These are phyloP conservation scores for Clathrus columnatus DNA, from an alignment of 768 basidiomycete genomes.

Conservation along the genomic window DNA sequence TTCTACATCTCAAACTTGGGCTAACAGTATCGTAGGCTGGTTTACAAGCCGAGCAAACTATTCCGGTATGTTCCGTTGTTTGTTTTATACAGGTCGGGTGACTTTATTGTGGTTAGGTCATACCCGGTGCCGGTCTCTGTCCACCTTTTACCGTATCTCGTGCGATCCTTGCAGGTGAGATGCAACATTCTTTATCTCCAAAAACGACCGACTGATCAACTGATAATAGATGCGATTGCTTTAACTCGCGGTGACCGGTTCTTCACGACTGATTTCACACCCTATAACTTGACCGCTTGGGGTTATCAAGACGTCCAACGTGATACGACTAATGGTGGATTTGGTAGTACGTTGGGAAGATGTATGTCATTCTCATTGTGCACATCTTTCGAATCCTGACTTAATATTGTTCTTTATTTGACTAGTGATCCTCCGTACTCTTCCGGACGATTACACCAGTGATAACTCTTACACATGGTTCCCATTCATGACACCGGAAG, in stretches of 20 bases:
- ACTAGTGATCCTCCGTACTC: constrained; percentile 55
- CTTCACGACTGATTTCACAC: constrained; percentile 74
- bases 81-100: not conserved
- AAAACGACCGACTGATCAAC: not conserved
- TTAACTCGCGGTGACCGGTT: constrained; percentile 61
- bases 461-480: constrained; percentile 78
- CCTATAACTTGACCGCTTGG: constrained; percentile 75
- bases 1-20: not conserved
- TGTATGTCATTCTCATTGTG: not conserved
- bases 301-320: constrained; percentile 79
- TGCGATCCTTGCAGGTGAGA: constrained; percentile 52
- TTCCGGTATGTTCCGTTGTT: constrained; percentile 24
- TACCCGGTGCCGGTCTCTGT: constrained; percentile 66
- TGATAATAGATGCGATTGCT: constrained; percentile 50
- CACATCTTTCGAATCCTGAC: not conserved
- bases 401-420: not conserved
- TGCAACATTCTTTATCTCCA: not conserved
- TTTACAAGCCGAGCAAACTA: constrained; percentile 65
- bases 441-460: constrained; percentile 59
- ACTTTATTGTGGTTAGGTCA: constrained; percentile 18
- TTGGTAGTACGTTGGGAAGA: constrained; percentile 67
- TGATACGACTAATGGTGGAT: constrained; percentile 60
- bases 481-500: constrained; percentile 73
- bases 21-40: constrained; percentile 40
- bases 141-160: constrained; percentile 79